A percentile compares a stretch with the other conserved stretches of the same genome.
Conservation (phyloP, 2,329 filamentous ascomycete genomes). For the Talaromyces verruculosus region DNA sequence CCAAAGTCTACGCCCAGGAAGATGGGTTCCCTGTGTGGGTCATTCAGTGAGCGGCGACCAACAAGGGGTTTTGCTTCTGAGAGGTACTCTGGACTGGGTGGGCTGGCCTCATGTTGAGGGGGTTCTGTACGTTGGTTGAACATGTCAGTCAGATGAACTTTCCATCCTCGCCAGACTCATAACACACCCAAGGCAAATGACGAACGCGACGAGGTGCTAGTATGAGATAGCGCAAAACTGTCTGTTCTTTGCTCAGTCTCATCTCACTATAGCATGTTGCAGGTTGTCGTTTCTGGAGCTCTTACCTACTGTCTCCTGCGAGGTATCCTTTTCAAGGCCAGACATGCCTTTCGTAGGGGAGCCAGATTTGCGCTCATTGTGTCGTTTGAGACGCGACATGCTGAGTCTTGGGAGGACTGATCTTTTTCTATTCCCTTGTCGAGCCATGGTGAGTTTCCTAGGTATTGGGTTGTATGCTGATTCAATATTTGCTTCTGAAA, state of each 20-base stretch:
- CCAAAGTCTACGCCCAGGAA: constrained; percentile 19
- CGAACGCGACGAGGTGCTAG: not conserved
- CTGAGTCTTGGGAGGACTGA: constrained; percentile 15
- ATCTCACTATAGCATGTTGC: not conserved
- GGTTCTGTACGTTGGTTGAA: not conserved
- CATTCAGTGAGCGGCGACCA: not conserved
- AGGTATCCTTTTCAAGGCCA: not conserved
- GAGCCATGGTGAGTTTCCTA: not conserved
- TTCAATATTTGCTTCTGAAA: not conserved
- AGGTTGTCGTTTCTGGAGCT: not conserved
- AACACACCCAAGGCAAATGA: not conserved
- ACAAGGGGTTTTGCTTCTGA: not conserved
- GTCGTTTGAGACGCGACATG: constrained; percentile 8
- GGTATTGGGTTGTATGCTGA: not conserved
- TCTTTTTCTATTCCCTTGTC: not conserved
- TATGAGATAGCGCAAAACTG: not conserved
- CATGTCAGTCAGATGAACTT: not conserved
- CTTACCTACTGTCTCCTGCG: not conserved
- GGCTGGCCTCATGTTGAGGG: not conserved
- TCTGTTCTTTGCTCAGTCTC: not conserved
- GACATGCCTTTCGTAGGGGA: not conserved
- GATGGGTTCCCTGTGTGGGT: constrained; percentile 1
- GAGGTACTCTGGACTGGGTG: not conserved
- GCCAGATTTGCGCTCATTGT: not conserved
- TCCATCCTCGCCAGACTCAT: not conserved